Evolutionary conservation across 1,284 basidiomycete genomes (phyloP).

Genomic region (Microbotryum lychnidis-dioicae): DNA sequence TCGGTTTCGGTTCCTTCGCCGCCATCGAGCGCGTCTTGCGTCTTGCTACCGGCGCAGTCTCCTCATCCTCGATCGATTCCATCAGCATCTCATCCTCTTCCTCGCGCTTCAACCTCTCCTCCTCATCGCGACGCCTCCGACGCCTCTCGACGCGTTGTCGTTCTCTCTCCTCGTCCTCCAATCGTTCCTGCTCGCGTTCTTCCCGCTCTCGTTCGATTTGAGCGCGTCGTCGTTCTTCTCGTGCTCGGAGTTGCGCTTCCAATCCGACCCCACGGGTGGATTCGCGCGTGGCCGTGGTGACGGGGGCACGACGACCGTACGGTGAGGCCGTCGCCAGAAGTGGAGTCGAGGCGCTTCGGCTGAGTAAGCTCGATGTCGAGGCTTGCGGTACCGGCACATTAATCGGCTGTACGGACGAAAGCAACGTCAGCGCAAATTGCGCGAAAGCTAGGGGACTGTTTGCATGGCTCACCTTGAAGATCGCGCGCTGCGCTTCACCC

Average conservation of each 20-base stretch:
- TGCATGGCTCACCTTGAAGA: too few species aligned
- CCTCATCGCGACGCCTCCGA: not conserved
- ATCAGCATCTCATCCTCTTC: conserved; percentile 13
- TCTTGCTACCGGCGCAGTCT: not conserved
- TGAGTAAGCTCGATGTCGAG: not conserved
- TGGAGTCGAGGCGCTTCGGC: conserved; percentile 1
- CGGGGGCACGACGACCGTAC: not conserved
- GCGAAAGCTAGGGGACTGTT: too few species aligned
- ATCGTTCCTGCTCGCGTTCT: conserved; percentile 20
- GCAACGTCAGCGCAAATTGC: too few species aligned
- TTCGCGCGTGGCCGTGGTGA: not conserved
- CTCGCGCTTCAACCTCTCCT: conserved; percentile 17
- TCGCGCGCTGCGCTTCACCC: conserved; percentile 8
- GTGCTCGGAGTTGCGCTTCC: conserved; percentile 19
- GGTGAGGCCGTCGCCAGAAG: conserved; percentile 3
- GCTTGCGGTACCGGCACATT: not conserved
- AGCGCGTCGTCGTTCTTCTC: conserved; percentile 21
- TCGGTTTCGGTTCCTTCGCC: not conserved
- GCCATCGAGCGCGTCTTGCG: conserved; percentile 14
- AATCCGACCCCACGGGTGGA: conserved; percentile 9
- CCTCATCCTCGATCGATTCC: conserved; percentile 5
- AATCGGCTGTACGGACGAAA: too few species aligned
- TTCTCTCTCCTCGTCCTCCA: conserved; percentile 13
- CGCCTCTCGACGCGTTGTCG: conserved; percentile 7
- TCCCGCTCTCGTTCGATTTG: conserved; percentile 19